Conservation (phyloP, 164 flowering plant genomes). For the Annona cherimola region DNA sequence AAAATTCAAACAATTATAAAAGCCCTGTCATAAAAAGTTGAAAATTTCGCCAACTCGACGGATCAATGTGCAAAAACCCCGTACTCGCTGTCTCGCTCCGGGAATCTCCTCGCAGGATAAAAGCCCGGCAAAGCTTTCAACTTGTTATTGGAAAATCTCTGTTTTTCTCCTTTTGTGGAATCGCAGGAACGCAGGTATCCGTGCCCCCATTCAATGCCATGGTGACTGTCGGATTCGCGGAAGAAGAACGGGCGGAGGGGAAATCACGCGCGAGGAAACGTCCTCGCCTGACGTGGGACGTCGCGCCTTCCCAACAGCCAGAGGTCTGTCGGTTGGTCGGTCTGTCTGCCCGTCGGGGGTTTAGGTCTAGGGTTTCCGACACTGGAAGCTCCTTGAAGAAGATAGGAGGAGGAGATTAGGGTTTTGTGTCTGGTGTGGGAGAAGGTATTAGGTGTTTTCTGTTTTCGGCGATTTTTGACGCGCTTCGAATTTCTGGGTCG, state of each 20-base stretch:
- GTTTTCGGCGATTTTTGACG: conserved; percentile 18
- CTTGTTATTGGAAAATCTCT: too few species aligned
- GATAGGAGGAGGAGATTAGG: background rate
- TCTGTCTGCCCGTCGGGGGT: background rate
- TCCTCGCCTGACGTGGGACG: conserved; percentile 63
- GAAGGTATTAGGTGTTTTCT: background rate
- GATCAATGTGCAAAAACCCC: too few species aligned
- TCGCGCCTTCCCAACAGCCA: conserved; percentile 31
- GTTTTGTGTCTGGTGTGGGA: background rate
- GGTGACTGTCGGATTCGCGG: conserved; percentile 1
- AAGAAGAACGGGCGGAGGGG: conserved; percentile 8
- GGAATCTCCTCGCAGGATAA: too few species aligned
- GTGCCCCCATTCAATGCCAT: background rate
- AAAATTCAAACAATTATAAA: too few species aligned
- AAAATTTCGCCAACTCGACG: too few species aligned
- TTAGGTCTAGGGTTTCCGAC: conserved; percentile 23
- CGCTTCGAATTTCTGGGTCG: conserved; percentile 14
- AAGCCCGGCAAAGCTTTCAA: too few species aligned
- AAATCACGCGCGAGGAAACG: conserved; percentile 36
- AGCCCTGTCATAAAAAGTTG: too few species aligned
- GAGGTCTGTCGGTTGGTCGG: conserved; percentile 33
- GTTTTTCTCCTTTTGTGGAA: background rate
- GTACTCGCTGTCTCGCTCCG: too few species aligned
- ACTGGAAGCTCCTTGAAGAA: background rate
- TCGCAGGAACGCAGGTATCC: background rate